Conservation (phyloP, 1,284 basidiomycete species). For the Ceratobasidium sp. region DNA sequence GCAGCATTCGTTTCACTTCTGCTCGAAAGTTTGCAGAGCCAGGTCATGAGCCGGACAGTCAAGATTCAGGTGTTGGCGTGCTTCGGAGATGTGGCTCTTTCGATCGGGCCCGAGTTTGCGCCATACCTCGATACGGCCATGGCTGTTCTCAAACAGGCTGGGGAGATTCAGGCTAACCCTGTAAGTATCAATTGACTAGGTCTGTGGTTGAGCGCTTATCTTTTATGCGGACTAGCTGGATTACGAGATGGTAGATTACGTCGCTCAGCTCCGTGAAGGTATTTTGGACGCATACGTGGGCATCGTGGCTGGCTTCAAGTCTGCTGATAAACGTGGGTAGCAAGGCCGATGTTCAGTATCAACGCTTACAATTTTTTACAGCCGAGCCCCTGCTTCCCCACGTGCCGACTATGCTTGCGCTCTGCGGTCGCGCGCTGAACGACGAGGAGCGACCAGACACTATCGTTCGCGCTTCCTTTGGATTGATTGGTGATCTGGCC, state of each 20-base stretch:
- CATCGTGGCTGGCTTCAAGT: constrained; percentile 89
- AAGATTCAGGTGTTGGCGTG: constrained; percentile 95
- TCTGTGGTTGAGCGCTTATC: constrained; percentile 3
- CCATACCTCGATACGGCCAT: constrained; percentile 91
- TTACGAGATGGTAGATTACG: constrained; percentile 92
- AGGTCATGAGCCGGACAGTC: constrained; percentile 90
- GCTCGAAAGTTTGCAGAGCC: constrained; percentile 90
- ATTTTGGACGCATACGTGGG: constrained; percentile 98
- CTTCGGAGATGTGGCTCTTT: constrained; percentile 97
- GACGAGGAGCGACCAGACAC: constrained; percentile 88
- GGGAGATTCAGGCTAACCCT: constrained; percentile 82
- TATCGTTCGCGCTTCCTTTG: constrained; percentile 77
- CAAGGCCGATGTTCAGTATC: neutral
- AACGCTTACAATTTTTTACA: constrained; percentile 45
- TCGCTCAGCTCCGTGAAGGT: constrained; percentile 87
- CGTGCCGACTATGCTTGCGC: constrained; percentile 77
- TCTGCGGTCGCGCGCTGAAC: constrained; percentile 78
- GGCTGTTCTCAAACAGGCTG: constrained; percentile 90
- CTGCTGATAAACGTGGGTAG: constrained; percentile 72
- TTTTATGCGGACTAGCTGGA: constrained; percentile 64
- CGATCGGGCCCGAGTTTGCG: constrained; percentile 85
- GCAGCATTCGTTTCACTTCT: constrained; percentile 89
- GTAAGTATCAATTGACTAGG: constrained; percentile 55
- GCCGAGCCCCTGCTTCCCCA: constrained; percentile 75
- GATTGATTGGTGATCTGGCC: constrained; percentile 91